These are phyloP conservation scores for Verbascum thapsus DNA, from an alignment of 257 asterid genomes.

Conservation along the genomic window DNA sequence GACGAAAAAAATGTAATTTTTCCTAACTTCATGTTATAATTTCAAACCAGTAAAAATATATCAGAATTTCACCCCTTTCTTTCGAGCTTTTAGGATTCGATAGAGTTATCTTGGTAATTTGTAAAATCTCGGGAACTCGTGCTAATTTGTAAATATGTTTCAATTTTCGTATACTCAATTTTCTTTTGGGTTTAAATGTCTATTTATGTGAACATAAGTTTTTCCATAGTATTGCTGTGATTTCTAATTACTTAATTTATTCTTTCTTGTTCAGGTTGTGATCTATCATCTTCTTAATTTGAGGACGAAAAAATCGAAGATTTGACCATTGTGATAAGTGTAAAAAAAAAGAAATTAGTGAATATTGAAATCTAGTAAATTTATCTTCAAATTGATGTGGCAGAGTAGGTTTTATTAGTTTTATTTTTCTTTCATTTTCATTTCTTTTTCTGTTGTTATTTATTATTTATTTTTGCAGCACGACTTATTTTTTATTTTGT, in stretches of 20 bases:
- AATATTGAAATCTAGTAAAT: constrained; percentile 14
- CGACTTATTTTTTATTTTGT: not conserved
- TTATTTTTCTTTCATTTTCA: not conserved
- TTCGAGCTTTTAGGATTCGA: no score
- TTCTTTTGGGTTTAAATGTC: no score
- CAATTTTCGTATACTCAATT: no score
- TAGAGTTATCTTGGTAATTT: no score
- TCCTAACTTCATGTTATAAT: no score
- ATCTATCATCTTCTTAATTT: not conserved
- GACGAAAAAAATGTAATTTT: no score
- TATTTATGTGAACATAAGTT: not conserved
- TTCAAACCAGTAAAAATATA: no score
- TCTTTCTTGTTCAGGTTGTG: constrained; percentile 5
- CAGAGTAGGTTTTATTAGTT: not conserved
- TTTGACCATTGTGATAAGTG: not conserved
- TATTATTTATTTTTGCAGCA: not conserved
- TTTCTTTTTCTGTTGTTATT: not conserved
- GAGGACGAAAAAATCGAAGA: constrained; percentile 18
- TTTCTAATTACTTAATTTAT: not conserved
- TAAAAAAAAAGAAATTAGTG: constrained; percentile 7
- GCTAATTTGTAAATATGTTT: no score
- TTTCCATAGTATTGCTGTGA: not conserved
- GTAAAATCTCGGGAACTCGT: no score
- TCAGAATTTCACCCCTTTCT: no score
- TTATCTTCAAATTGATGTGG: constrained; percentile 8